Conservation (phyloP, 768 basidiomycete genomes). For the Hydnum rufescens region DNA sequence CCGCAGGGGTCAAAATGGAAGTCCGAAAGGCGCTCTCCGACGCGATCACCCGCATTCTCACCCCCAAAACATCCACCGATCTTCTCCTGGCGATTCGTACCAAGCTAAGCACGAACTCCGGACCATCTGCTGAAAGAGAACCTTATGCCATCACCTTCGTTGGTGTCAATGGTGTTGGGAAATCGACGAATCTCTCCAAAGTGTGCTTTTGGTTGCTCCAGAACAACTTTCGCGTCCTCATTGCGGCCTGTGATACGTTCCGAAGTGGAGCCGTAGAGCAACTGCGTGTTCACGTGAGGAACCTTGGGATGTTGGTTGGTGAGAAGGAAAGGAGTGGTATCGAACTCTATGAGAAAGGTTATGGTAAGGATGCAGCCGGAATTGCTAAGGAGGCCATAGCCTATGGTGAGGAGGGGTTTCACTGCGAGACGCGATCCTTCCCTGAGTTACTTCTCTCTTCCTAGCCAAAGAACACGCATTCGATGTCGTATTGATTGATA, state of each 20-base stretch:
- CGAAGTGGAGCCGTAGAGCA: conserved; percentile 97
- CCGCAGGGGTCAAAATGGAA: conserved; percentile 62
- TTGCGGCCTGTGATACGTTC: conserved; percentile 98
- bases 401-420: conserved; percentile 56
- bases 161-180: conserved; percentile 97
- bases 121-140: conserved; percentile 38
- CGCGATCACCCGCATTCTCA: conserved; percentile 80
- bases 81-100: conserved; percentile 80
- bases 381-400: conserved; percentile 90
- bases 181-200: conserved; percentile 94
- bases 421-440: background rate
- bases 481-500: conserved; percentile 94
- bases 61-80: conserved; percentile 95
- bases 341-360: conserved; percentile 88
- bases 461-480: conserved; percentile 75
- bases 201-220: conserved; percentile 99
- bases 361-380: conserved; percentile 97
- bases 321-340: conserved; percentile 49
- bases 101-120: conserved; percentile 55
- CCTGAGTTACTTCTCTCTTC: background rate
- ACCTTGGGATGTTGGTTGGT: conserved; percentile 59
- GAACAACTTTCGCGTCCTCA: conserved; percentile 79
- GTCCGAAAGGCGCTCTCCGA: conserved; percentile 68
- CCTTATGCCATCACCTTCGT: conserved; percentile 94
- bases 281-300: conserved; percentile 86